A percentile compares a stretch with the other conserved stretches of the same genome.
Evolutionary conservation across 768 basidiomycete genomes (phyloP).

Genomic region (Leccinellum rugosiceps): DNA sequence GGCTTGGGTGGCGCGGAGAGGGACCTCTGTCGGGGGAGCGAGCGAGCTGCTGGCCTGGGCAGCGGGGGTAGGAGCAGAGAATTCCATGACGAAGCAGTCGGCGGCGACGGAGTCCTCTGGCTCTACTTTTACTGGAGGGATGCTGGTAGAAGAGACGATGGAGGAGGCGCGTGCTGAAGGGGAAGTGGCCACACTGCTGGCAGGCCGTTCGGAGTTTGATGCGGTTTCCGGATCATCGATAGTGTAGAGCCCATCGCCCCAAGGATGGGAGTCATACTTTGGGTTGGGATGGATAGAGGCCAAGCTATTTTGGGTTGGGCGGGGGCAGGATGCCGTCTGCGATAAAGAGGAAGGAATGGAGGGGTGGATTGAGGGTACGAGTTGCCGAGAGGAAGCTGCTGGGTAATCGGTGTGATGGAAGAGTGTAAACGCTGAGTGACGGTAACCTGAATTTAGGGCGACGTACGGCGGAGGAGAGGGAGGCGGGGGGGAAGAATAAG

Average conservation of each 20-base stretch:
- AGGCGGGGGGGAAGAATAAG: slow-evolving; percentile 22
- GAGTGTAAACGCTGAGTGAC: slow-evolving; percentile 21
- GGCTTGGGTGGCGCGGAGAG: slow-evolving; percentile 74
- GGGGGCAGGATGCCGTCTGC: slow-evolving; percentile 7
- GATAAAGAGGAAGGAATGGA: slow-evolving; percentile 21
- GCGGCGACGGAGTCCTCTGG: slow-evolving; percentile 26
- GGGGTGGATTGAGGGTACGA: slow-evolving; percentile 13
- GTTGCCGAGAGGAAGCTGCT: slow-evolving; percentile 15
- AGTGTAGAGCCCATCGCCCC: slow-evolving; percentile 33
- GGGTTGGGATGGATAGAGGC: slow-evolving; percentile 11
- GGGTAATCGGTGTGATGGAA: slow-evolving; percentile 23
- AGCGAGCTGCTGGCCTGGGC: slow-evolving; percentile 37
- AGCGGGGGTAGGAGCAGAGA: slow-evolving; percentile 27
- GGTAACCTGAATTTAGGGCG: slow-evolving; percentile 19
- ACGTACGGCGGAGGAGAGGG: slow-evolving; percentile 24
- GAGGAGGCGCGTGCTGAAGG: slow-evolving; percentile 36
- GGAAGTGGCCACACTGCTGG: slow-evolving; percentile 33
- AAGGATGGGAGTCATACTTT: slow-evolving; percentile 27
- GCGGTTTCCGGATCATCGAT: slow-evolving; percentile 32
- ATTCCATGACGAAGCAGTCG: slow-evolving; percentile 36
- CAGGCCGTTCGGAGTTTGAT: slow-evolving; percentile 35
- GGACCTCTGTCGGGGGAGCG: slow-evolving; percentile 62
- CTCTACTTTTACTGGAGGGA: slow-evolving; percentile 31
- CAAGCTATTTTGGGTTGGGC: slow-evolving; percentile 13
- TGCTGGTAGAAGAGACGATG: slow-evolving; percentile 28